A percentile compares a stretch with the other conserved stretches of the same genome.
These are phyloP conservation scores for Canariomyces notabilis DNA, from an alignment of 2,329 filamentous ascomycete species.

Conservation along the genomic window DNA sequence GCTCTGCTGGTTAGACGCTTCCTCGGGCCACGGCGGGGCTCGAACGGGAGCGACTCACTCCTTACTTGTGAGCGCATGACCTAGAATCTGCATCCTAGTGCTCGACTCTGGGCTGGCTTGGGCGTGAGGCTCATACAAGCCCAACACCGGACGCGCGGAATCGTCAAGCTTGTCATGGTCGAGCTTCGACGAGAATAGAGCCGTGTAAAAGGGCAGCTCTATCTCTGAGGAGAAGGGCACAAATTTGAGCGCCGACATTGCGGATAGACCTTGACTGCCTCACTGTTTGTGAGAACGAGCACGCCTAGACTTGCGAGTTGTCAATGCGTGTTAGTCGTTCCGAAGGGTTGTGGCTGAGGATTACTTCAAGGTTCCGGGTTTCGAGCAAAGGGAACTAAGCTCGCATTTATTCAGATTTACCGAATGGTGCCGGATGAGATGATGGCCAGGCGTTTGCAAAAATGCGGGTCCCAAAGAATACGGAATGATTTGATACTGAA, in stretches of 20 bases:
- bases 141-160: slow-evolving; percentile 78
- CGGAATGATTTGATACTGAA: no score
- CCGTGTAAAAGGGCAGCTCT: slow-evolving; percentile 90
- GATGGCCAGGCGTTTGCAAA: no score
- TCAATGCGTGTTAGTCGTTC: no score
- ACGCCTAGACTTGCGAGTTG: no score
- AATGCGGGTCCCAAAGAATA: no score
- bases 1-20: slow-evolving; percentile 13
- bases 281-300: no score
- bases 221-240: slow-evolving; percentile 91
- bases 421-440: no score
- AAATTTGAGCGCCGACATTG: slow-evolving; percentile 61
- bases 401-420: no score
- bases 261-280: slow-evolving; percentile 11
- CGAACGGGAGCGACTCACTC: slow-evolving; percentile 53
- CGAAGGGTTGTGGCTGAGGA: no score
- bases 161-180: slow-evolving; percentile 97
- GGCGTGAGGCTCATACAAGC: slow-evolving; percentile 79
- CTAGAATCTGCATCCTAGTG: slow-evolving; percentile 85
- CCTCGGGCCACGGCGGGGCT: not conserved
- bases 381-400: no score
- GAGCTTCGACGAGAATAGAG: slow-evolving; percentile 88
- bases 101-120: slow-evolving; percentile 67
- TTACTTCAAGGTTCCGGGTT: no score
- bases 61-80: slow-evolving; percentile 76